Evolutionary conservation across 768 basidiomycete genomes (phyloP), one percentile per base, ranked within the genome.

Genomic region (Suillus decipiens): DNA sequence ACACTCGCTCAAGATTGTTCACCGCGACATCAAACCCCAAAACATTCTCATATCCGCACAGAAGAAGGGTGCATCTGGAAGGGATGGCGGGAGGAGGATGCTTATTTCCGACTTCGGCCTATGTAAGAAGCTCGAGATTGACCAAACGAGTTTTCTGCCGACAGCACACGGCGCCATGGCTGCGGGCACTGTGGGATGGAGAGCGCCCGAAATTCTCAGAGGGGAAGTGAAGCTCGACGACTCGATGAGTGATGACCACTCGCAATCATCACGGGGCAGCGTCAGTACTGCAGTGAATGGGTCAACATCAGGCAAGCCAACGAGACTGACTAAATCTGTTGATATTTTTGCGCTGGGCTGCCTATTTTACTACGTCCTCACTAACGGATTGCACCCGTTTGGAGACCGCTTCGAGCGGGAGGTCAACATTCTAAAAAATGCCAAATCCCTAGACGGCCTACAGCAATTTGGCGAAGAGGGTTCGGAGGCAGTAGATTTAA

Each of bases 11-110:
- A 97, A 96, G 77, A 90, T 99, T 63, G 87, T 98, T n/a, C 96
- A 99, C 78, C 87, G 96, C 37, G 96, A 99, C 74, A 97, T 99
- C 76, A 99, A 99, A 71, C 96, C 96, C 5, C 96, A 96, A 75
- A 99, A 99, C 71, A 98, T 99, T 61, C 85, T 99, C 15, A 83
- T 99, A 12, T 93, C 93, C 15, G 80, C 79, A 15, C 84, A 86
- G 2, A 90, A 89, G 69, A 81, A 80, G 57, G 84, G 82, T 19
- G 78, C 77, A 10, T 58, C 45, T 37, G 77, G 77, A 64, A 77
- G 71, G 70, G 78, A 72, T 68, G 76, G 73, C 54, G 84, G 74
- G 72, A 78, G 93, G 68, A 80, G 93, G 55, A 95, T 96, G 93
- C 78, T 96, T 64, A 96, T 95, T 63, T 97, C 95, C 1, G 97